Evolutionary conservation across 2,329 filamentous ascomycete genomes (phyloP).

Genomic region (Zelopaecilomyces penicillatus): DNA sequence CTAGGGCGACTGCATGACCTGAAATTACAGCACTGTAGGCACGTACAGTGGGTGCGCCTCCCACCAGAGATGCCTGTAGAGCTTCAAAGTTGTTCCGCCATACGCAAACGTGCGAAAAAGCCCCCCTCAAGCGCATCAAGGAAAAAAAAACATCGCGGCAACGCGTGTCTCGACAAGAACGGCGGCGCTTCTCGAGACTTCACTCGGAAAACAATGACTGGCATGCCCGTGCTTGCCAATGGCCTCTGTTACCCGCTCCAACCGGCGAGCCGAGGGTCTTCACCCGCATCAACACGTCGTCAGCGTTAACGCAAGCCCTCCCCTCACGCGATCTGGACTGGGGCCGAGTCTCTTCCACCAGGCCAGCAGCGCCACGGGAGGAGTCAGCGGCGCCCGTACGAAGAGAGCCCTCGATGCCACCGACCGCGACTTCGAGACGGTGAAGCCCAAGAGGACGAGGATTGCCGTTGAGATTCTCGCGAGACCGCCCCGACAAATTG

Average conservation of each 20-base stretch:
- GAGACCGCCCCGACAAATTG: conserved; percentile 20
- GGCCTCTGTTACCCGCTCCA: conserved; percentile 45
- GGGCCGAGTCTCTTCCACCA: conserved; percentile 8
- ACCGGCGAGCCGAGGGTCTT: conserved; percentile 40
- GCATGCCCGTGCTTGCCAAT: conserved; percentile 31
- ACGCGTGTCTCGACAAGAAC: conserved; percentile 10
- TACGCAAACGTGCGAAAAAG: too few relatives aligned
- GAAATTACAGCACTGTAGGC: too few relatives aligned
- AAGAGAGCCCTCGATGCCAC: conserved; percentile 40
- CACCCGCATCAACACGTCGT: conserved; percentile 22
- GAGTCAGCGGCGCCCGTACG: conserved; percentile 31
- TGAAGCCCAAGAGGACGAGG: conserved; percentile 40
- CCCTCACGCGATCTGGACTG: conserved; percentile 13
- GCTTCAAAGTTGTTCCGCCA: too few relatives aligned
- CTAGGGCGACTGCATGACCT: too few relatives aligned
- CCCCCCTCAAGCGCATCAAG: too few relatives aligned
- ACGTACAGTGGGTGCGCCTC: too few relatives aligned
- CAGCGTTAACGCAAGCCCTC: conserved; percentile 16
- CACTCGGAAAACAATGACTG: conserved; percentile 27
- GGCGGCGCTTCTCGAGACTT: conserved; percentile 5
- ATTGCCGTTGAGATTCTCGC: conserved; percentile 46
- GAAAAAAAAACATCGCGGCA: conserved; percentile 6
- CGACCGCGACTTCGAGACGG: conserved; percentile 36
- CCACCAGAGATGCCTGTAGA: too few relatives aligned
- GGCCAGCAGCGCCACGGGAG: conserved; percentile 17